A percentile compares a stretch with the other conserved stretches of the same genome.
These are phyloP conservation scores for Giardia duodenalis DNA, from an alignment of 208 protist species.

Conservation along the genomic window DNA sequence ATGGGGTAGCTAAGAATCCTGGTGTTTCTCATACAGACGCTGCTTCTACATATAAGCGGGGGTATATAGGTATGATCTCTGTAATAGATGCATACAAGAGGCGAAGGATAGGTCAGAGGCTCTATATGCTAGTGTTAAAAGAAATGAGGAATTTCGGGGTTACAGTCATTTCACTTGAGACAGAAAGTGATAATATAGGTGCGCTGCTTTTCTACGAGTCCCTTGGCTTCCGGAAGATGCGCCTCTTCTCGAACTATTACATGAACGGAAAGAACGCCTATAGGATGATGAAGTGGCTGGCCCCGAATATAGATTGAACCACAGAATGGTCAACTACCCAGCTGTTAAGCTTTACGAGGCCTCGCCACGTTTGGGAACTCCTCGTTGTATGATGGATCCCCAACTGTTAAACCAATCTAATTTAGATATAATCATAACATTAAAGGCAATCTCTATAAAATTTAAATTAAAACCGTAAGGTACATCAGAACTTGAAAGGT, in stretches of 20 bases:
- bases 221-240: not conserved
- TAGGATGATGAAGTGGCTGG: constrained; percentile 15
- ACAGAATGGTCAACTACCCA: not conserved
- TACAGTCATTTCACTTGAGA: constrained; percentile 18
- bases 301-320: not conserved
- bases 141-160: not conserved
- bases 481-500: too few species aligned
- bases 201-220: constrained; percentile 23
- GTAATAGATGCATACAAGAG: not conserved
- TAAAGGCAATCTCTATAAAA: too few species aligned
- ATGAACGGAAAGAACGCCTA: constrained; percentile 29
- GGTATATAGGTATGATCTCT: constrained; percentile 19
- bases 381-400: too few species aligned
- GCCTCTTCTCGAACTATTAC: not conserved
- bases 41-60: not conserved
- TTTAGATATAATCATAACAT: too few species aligned
- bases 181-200: constrained; percentile 14
- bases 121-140: not conserved
- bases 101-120: not conserved
- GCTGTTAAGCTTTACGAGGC: not conserved
- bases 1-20: not conserved
- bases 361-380: too few species aligned
- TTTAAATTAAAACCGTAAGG: too few species aligned
- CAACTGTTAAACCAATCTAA: too few species aligned
- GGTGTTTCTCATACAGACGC: too few species aligned